phyloP scores from a whole-genome alignment of 345 rosid genomes.

The Punica granatum region DNA sequence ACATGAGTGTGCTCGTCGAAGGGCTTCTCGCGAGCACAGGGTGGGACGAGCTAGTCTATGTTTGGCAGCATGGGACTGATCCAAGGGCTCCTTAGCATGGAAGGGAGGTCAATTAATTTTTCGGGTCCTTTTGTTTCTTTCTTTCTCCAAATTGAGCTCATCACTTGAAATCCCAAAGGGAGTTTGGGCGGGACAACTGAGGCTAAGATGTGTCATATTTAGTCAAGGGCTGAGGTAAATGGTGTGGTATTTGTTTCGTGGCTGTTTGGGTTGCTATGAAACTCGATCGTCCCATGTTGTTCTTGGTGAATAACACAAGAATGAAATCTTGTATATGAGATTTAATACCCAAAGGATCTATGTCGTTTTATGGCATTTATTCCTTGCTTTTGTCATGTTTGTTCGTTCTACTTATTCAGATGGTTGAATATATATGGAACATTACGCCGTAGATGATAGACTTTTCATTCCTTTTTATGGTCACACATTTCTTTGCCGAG shows the following conservation, averaged over 20 bases:
- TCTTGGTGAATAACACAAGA: not conserved
- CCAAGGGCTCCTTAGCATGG: slow-evolving; percentile 56
- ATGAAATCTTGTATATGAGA: not conserved
- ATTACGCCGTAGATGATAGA: not conserved
- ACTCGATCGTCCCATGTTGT: not conserved
- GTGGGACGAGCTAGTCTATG: slow-evolving; percentile 89
- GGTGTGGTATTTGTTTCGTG: not conserved
- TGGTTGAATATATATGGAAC: not conserved
- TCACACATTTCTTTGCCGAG: not conserved
- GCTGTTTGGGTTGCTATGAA: not conserved
- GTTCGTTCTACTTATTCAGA: not conserved
- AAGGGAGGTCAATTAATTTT: not conserved
- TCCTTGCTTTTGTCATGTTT: not conserved
- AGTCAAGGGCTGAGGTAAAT: not conserved
- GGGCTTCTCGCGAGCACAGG: slow-evolving; percentile 86
- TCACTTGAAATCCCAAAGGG: not conserved
- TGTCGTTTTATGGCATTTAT: not conserved
- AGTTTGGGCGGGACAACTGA: not conserved
- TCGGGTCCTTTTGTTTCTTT: not conserved
- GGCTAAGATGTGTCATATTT: not conserved
- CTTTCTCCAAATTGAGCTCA: not conserved
- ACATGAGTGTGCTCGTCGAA: slow-evolving; percentile 91
- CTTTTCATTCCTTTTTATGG: not conserved
- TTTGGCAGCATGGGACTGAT: slow-evolving; percentile 94
- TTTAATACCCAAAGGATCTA: not conserved